These are phyloP conservation scores for Plasmodium inui DNA, from an alignment of 169 alveolate genomes.

Conservation along the genomic window DNA sequence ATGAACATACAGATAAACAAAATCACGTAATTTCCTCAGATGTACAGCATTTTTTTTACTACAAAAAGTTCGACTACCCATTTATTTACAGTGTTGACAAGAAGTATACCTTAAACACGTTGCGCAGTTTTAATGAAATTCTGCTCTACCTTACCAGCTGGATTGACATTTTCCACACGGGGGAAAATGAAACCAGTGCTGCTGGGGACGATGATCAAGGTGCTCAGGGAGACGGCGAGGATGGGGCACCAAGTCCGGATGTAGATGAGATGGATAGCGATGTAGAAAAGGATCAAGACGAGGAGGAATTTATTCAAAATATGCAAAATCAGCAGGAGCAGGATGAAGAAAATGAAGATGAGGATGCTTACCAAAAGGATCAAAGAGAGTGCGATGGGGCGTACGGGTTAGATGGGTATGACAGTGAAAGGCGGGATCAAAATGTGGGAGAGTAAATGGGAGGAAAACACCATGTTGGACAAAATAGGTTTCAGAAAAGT, in stretches of 20 bases:
- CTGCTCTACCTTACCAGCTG: conserved; percentile 42
- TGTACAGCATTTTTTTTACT: conserved; percentile 55
- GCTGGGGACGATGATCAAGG: background rate
- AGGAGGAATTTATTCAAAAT: conserved; percentile 3
- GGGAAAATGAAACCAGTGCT: conserved; percentile 16
- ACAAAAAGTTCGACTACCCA: conserved; percentile 56
- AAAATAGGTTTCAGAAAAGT: background rate
- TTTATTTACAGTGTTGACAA: conserved; percentile 56
- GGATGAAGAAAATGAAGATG: conserved; percentile 7
- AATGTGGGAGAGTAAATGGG: background rate
- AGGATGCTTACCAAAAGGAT: background rate
- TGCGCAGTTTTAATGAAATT: conserved; percentile 45
- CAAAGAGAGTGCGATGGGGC: conserved; percentile 4
- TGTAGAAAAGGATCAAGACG: conserved; percentile 3
- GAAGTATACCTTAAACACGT: conserved; percentile 25
- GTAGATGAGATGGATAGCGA: background rate
- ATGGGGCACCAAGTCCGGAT: conserved; percentile 1
- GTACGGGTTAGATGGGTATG: background rate
- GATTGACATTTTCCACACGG: conserved; percentile 63
- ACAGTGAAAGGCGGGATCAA: background rate
- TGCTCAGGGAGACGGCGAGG: background rate
- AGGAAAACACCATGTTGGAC: background rate
- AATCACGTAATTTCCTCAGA: conserved; percentile 46
- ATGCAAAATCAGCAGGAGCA: background rate
- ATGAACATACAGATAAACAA: conserved; percentile 45